Base-by-base conservation (phyloP, 2,329 filamentous ascomycete species). In the Stagonosporopsis rhizophila region DNA sequence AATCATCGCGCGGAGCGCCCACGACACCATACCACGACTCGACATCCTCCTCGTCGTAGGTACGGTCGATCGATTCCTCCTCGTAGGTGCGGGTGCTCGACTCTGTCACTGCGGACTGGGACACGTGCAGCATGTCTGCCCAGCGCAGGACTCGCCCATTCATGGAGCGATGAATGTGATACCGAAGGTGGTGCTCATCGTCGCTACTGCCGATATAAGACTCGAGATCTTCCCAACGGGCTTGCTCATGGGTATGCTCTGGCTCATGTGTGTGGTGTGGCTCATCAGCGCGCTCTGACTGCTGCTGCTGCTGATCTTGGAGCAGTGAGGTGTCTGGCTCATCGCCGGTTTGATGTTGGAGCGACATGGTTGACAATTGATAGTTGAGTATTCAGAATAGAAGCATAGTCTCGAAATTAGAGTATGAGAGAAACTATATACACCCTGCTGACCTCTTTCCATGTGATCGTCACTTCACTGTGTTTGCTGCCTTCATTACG, bases 201-300 rank as follows among this genome's bases (percentile, higher is more conserved):
- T 52, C 41, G 34, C 34, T 45, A 15, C 34, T 45, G 4, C 34
- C 41, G 7, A 25, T 19, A 27, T 52, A 45, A 4, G 44, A 37
- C 9, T 44, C 44, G n/a, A 54, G 23, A 3, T 48, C 51, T 38
- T 48, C 51, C 51, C 44, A 48, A n/a, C 7, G 8, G 2, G 6
- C 19, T 17, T 40, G 49, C 7, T 30, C 27, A 11, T 30, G 27
- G 9, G 5, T 12, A 4, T 30, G 7, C 11, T 30, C 27, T 7
- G 11, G 11, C 3, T 27, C 9, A 27, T 27, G 25, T 5, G 5
- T 27, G 9, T 9, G 4, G 5, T 27, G 5, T 27, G 25, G 25
- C 25, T 11, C 27, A 9, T 30, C 7, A 9, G 4, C 14, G 30
- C 12, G 30, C 30, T 32, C 30, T 32, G 30, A 7, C 12, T 15